Evolutionary conservation across 2,329 filamentous ascomycete species (phyloP), one percentile per base, ranked within the genome.

Genomic region (Fusarium musae): DNA sequence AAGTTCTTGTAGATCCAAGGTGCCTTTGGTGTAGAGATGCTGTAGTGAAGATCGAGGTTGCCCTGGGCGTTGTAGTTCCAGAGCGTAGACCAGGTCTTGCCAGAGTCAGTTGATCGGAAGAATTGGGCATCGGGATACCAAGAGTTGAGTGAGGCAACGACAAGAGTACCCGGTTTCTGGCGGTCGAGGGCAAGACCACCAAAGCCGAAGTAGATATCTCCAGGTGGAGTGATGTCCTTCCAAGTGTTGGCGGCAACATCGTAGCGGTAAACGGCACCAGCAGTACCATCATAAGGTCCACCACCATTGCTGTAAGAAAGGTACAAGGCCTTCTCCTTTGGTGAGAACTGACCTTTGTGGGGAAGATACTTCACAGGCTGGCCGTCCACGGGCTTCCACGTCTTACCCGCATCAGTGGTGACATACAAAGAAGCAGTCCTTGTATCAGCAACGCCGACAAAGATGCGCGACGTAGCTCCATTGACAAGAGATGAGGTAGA

Each of bases 51-150:
- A 26, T 85, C 83, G 68, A 84, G 80, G 5, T 83, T 77, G 0
- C 86, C 85, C 59, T 87, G 87, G 23, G 75, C 81, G 1, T 81
- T 80, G 84, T 85, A 89, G 46, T 84, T 82, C 88, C 88, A 90
- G 30, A 89, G 83, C 0, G 78, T 81, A 4, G 85, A 85, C 88
- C 88, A 90, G 0, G 85, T 88, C 19, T 83, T 80, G 26, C 85
- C 89, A 0, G 87, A 88, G 77, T 90, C 84, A 0, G 80, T 87
- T 7, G 87, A 89, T 30, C 88, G 81, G 80, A 86, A 90, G 40
- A 90, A 81, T 60, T 88, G 85, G 2, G 85, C 87, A 67, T 90
- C 88, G 0, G 88, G 88, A 80, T 84, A 90, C 88, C 88, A 90
- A 21, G 84, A 86, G 79, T 90, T 91, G 44, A 90, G 77, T 3